phyloP scores from a whole-genome alignment of 208 protist species.

The Trypanosoma cruzi region DNA sequence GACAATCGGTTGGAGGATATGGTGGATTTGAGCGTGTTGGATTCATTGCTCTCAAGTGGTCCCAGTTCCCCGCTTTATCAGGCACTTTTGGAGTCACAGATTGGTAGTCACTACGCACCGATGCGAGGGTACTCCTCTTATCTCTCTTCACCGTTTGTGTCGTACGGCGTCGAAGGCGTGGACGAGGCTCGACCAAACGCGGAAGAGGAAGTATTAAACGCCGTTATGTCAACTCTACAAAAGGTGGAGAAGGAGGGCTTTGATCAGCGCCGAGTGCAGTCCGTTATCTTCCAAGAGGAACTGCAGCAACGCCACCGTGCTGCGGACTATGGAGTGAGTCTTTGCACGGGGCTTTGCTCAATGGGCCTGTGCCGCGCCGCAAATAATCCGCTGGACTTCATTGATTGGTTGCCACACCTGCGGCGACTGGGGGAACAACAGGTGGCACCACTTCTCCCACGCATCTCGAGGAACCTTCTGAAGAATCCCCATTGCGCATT shows the following conservation, averaged over 20 bases:
- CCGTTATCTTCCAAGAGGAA: conserved; percentile 90
- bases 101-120: conserved; percentile 83
- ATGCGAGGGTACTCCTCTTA: conserved; percentile 87
- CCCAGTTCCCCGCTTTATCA: conserved; percentile 90
- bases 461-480: conserved; percentile 66
- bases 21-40: conserved; percentile 81
- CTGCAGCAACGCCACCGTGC: conserved; percentile 89
- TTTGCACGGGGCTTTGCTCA: conserved; percentile 72
- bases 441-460: conserved; percentile 58
- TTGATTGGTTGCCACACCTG: conserved; percentile 88
- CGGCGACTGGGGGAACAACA: conserved; percentile 55
- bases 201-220: conserved; percentile 65
- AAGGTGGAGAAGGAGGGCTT: conserved; percentile 78
- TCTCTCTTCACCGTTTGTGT: conserved; percentile 81
- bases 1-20: conserved; percentile 72
- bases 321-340: conserved; percentile 85
- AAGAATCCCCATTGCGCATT: conserved; percentile 73
- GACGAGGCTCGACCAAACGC: conserved; percentile 60
- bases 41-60: conserved; percentile 81
- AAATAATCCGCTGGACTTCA: conserved; percentile 81
- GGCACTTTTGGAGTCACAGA: conserved; percentile 86
- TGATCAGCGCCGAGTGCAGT: conserved; percentile 73
- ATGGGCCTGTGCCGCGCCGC: conserved; percentile 72
- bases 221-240: conserved; percentile 59
- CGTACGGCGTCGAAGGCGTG: conserved; percentile 90